Base-by-base conservation (phyloP, 2,329 filamentous ascomycete species). In the Ceratocystis albifundus region DNA sequence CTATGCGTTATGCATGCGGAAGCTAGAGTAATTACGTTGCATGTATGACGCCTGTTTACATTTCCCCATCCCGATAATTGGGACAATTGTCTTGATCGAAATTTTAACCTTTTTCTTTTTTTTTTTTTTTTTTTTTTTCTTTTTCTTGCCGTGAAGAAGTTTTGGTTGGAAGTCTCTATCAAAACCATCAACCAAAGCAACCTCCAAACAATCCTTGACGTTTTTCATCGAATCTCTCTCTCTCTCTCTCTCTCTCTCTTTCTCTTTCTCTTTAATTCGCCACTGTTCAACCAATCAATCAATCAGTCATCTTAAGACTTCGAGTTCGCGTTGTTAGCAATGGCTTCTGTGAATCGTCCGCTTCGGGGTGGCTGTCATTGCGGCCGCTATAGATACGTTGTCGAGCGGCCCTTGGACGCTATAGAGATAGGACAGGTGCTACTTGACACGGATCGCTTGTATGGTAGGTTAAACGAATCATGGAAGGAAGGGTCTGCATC, bases 361-460 rank as follows among this genome's bases (percentile, higher is more conserved):
- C 50, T 67, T 67, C 84, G 82, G 70, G 91, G 91, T 71, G 84
- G 86, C 70, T 96, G 92, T 78, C 86, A 88, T 65, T 96, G 92
- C 75, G 90, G 91, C 67, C 85, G 92, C 69, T 96, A 94, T 73
- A 82, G 86, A 73, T 96, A 96, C 76, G 80, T 85, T 67, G 84
- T 96, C 70, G 77, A 83, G 59, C 80, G 93, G 28, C 90, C 90
- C 1, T 74, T 79, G 22, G 76, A 80, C 70, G 78, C 82, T 50
- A 75, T 77, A 48, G 77, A 84, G 44, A 76, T 81, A 63, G 84
- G 86, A 17, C 81, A 85, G 70, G 84, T 95, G 25, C 83, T 90
- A 69, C 94, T 96, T 74, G 87, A 90, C 75, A 85, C 86, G 46
- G 83, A 84, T 68, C 79, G 80, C 66, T 78, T 80, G 48, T 88